These are phyloP conservation scores for Ascomycota sp. DNA, from an alignment of 2,329 filamentous ascomycete species.

Conservation along the genomic window DNA sequence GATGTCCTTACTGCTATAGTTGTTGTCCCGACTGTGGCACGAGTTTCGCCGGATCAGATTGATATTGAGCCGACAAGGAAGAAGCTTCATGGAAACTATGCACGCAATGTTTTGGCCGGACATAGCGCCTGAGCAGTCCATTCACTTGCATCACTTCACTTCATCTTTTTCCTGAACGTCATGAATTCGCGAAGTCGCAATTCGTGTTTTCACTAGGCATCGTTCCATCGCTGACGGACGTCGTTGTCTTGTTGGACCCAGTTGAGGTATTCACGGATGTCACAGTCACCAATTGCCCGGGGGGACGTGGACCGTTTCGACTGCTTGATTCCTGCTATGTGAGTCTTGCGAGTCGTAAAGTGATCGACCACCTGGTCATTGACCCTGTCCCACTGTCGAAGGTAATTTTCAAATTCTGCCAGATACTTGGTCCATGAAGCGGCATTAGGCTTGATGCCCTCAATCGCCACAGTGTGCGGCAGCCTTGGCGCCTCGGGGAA, in stretches of 20 bases:
- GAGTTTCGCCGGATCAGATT: too few relatives aligned
- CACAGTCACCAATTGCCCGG: conserved; percentile 18
- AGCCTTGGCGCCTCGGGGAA: conserved; percentile 28
- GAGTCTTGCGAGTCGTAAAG: conserved; percentile 28
- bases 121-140: too few relatives aligned
- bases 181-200: conserved; percentile 36
- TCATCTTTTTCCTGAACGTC: conserved; percentile 23
- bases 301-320: conserved; percentile 26
- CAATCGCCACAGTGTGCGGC: conserved; percentile 20
- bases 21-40: too few relatives aligned
- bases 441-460: conserved; percentile 21
- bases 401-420: conserved; percentile 31
- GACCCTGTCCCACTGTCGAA: conserved; percentile 27
- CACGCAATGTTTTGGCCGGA: too few relatives aligned
- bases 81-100: too few relatives aligned
- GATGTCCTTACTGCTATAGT: too few relatives aligned
- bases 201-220: conserved; percentile 39
- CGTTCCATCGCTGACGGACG: conserved; percentile 38
- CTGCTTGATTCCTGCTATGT: conserved; percentile 17
- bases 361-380: conserved; percentile 33
- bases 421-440: conserved; percentile 29
- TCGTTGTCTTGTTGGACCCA: conserved; percentile 44
- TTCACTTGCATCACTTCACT: conserved; percentile 5
- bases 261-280: conserved; percentile 35
- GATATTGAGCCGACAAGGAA: too few relatives aligned